Percentiles rank a stretch among this genome's conserved stretches.
Evolutionary conservation across 495 filamentous ascomycete species (phyloP).

Genomic region (Penicillium diatomitis): DNA sequence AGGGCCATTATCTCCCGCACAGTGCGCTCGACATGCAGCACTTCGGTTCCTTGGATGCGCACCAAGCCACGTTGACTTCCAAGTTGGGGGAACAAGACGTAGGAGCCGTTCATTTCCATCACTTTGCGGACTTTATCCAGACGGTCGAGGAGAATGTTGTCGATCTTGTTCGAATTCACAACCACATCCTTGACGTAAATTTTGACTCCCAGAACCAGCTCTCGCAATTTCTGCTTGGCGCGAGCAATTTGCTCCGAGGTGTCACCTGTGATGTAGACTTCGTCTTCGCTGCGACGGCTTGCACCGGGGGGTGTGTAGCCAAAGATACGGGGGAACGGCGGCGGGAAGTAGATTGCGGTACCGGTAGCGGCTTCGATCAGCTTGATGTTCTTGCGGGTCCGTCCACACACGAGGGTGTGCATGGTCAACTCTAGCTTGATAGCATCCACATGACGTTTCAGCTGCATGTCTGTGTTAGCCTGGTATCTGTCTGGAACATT

Average conservation of each 20-base stretch:
- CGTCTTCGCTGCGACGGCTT: constrained; percentile 68
- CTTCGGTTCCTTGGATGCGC: constrained; percentile 84
- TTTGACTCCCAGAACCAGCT: constrained; percentile 67
- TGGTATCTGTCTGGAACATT: not conserved
- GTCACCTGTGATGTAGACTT: constrained; percentile 90
- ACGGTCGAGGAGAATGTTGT: constrained; percentile 82
- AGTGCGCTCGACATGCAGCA: constrained; percentile 86
- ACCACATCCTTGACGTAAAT: constrained; percentile 86
- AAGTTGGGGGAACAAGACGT: constrained; percentile 79
- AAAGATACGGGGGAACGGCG: constrained; percentile 81
- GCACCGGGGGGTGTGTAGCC: constrained; percentile 78
- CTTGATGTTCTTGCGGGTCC: constrained; percentile 92
- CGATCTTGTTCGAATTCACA: constrained; percentile 80
- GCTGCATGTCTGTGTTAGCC: constrained; percentile 44
- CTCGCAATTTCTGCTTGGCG: constrained; percentile 82
- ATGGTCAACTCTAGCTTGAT: constrained; percentile 77
- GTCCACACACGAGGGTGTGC: constrained; percentile 83
- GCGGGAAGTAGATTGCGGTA: constrained; percentile 96
- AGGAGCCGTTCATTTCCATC: constrained; percentile 91
- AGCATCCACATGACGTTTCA: constrained; percentile 74
- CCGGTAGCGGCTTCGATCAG: constrained; percentile 87
- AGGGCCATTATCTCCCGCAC: constrained; percentile 90
- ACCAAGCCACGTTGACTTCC: constrained; percentile 71
- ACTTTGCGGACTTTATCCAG: constrained; percentile 96
- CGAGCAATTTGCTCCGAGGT: constrained; percentile 66